Evolutionary conservation across 148 eudicot genomes (phyloP), one percentile per base, ranked within the genome.

Genomic region (Oxyria digyna): DNA sequence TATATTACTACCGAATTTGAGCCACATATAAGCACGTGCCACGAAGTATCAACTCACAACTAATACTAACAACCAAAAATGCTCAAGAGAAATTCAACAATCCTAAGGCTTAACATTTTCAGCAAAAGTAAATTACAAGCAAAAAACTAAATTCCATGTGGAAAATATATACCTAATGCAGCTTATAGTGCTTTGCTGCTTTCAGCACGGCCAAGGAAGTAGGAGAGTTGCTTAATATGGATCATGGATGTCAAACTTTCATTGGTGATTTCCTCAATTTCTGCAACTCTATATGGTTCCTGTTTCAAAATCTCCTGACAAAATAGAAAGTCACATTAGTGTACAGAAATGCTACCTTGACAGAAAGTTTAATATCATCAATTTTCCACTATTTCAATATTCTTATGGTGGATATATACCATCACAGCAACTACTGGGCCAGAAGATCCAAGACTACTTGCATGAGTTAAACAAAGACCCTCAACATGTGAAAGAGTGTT

Each of bases 401-500:
- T 10, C 17, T 27, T 59, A 59, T 55, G 62, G 32, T 20, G 62
- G 33, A 55, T 59, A 14, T 59, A 59, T 82, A 94, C 99, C 99
- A 91, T 84, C 72, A 91, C 97, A 48, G 97, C 99, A 45, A 87
- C 69, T 41, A 84, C 80, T 66, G 96, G 99, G 78, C 91, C 97
- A 76, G 83, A 78, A 62, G 99, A 94, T 33, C 85, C 87, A 76
- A 50, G 86, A 42, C 67, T 80, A 23, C 85, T 81, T 23, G 97
- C 91, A 74, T 84, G 91, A 42, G 87, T 71, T 38, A 88, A 83
- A 72, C 99, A 94, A 29, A 88, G 79, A 68, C 93, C 97, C 76
- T 94, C 99, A 49, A 94, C 99, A 79, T 94, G 96, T n/a, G 97
- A 94, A 69, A 94, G 91, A 40, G 97, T 90, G 77, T 87, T 87